phyloP scores from a whole-genome alignment of 1,284 basidiomycete genomes.

The Irpex rosettiformis region DNA sequence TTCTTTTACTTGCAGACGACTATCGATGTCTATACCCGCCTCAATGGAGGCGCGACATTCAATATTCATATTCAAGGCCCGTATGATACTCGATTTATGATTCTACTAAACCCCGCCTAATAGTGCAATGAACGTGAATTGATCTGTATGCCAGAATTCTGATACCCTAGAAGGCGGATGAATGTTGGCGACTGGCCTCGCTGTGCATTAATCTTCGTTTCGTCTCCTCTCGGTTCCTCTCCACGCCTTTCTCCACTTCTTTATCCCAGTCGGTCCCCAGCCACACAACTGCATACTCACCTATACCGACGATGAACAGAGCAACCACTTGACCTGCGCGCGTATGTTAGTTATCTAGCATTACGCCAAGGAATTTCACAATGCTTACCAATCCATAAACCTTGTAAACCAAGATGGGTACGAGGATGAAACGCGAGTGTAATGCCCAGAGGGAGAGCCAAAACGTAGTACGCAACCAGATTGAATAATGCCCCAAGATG shows the following conservation, averaged over 20 bases:
- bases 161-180: no score
- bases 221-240: conserved; percentile 48
- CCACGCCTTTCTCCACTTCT: conserved; percentile 51
- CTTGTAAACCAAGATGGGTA: conserved; percentile 51
- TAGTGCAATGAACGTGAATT: no score
- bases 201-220: conserved; percentile 23
- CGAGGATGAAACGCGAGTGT: conserved; percentile 54
- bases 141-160: no score
- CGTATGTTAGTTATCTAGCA: no score
- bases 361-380: neutral
- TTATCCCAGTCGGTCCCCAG: conserved; percentile 62
- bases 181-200: neutral
- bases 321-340: conserved; percentile 65
- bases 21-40: neutral
- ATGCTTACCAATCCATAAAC: conserved; percentile 60
- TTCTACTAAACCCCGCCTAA: no score
- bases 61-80: neutral
- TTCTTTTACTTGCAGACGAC: neutral
- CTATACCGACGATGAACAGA: conserved; percentile 67
- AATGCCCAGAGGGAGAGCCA: conserved; percentile 71
- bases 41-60: neutral
- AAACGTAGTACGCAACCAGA: conserved; percentile 70
- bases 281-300: conserved; percentile 65
- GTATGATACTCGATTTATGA: no score
- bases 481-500: conserved; percentile 75